phyloP scores from a whole-genome alignment of 176 grass and related monocot genomes.

The Aegilops umbellulata region DNA sequence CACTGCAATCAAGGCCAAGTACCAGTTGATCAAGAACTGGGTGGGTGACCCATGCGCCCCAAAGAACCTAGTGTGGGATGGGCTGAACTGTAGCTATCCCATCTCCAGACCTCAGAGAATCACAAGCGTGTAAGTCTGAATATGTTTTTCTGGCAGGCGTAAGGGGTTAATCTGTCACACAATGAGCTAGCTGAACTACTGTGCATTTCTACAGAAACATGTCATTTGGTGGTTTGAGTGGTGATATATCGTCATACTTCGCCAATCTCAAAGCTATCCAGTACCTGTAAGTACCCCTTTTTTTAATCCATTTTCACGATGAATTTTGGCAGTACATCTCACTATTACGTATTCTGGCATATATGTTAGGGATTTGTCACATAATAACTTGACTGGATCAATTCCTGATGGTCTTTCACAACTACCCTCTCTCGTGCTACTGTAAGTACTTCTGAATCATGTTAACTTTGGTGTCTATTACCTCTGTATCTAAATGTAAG shows the following conservation, averaged over 20 bases:
- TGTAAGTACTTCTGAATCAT: slow-evolving; percentile 45
- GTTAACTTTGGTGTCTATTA: background rate
- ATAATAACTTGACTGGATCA: slow-evolving; percentile 64
- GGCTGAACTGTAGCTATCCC: slow-evolving; percentile 38
- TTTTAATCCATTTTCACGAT: background rate
- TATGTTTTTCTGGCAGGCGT: background rate
- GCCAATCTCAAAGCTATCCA: slow-evolving; percentile 48
- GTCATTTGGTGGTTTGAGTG: slow-evolving; percentile 40
- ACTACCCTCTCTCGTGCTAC: slow-evolving; percentile 33
- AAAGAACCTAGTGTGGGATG: slow-evolving; percentile 21
- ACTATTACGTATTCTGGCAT: background rate
- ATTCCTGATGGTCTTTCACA: slow-evolving; percentile 55
- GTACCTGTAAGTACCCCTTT: slow-evolving; percentile 17
- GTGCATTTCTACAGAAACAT: slow-evolving; percentile 45
- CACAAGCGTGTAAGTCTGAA: slow-evolving; percentile 50
- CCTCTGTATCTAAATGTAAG: too few relatives aligned
- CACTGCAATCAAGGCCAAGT: slow-evolving; percentile 38
- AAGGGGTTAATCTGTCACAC: background rate
- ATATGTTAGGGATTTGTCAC: slow-evolving; percentile 57
- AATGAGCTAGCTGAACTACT: background rate
- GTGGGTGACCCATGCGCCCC: slow-evolving; percentile 56
- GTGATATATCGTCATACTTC: slow-evolving; percentile 47
- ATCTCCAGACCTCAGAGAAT: slow-evolving; percentile 51
- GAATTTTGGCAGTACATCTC: background rate
- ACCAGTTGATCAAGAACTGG: slow-evolving; percentile 47